Evolutionary conservation across 2,329 filamentous ascomycete species (phyloP).

Genomic region (Balansia obtecta): DNA sequence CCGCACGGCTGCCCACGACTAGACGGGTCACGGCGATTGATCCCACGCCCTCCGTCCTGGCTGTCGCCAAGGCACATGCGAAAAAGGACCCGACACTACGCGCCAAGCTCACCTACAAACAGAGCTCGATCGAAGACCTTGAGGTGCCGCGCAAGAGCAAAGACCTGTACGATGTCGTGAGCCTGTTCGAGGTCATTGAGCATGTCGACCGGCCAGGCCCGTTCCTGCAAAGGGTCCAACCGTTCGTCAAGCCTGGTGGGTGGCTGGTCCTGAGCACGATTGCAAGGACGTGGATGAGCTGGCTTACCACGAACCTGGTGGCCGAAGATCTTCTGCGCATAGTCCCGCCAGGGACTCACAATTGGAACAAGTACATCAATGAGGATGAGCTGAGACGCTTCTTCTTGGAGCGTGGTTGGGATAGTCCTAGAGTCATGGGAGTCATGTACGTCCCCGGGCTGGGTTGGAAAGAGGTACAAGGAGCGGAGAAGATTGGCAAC

Average conservation of each 20-base stretch:
- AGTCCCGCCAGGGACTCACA: conserved; percentile 86
- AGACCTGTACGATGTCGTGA: conserved; percentile 63
- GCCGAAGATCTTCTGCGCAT: conserved; percentile 81
- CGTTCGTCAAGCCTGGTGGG: conserved; percentile 76
- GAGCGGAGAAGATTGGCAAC: conserved; percentile 80
- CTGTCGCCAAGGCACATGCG: conserved; percentile 65
- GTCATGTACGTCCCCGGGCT: conserved; percentile 83
- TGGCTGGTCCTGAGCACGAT: conserved; percentile 93
- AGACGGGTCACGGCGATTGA: conserved; percentile 62
- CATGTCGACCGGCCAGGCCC: conserved; percentile 67
- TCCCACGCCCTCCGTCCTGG: conserved; percentile 60
- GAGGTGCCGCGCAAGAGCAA: conserved; percentile 23
- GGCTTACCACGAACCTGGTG: conserved; percentile 82
- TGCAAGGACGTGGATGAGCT: conserved; percentile 76
- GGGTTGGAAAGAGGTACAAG: conserved; percentile 74
- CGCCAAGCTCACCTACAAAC: conserved; percentile 56
- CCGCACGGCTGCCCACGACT: conserved; percentile 55
- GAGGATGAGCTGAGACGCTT: conserved; percentile 57
- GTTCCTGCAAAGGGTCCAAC: conserved; percentile 60
- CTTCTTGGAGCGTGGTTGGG: conserved; percentile 46
- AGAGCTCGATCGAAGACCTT: conserved; percentile 65
- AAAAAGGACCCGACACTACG: conserved; percentile 57
- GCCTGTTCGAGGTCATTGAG: conserved; percentile 89
- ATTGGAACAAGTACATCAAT: conserved; percentile 94
- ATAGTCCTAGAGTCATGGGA: conserved; percentile 53